Evolutionary conservation across 2,329 filamentous ascomycete genomes (phyloP).

Genomic region (Penicillium sumatraense): DNA sequence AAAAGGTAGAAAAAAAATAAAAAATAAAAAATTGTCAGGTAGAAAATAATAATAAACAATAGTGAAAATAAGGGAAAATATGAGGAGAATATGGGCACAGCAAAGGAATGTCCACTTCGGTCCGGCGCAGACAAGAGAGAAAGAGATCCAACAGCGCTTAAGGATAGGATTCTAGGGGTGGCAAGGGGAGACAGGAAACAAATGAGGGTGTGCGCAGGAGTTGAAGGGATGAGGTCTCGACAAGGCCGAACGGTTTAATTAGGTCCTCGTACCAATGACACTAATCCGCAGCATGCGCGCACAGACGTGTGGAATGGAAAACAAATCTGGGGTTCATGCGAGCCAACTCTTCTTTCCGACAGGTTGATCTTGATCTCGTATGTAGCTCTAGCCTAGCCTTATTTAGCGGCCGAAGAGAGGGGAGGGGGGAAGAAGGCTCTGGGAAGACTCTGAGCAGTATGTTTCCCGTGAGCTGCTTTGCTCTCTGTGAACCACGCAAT

Average conservation of each 20-base stretch:
- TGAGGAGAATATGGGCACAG: neutral
- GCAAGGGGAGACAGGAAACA: constrained; percentile 11
- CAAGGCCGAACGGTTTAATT: constrained; percentile 25
- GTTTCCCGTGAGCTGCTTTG: neutral
- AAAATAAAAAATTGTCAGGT: neutral
- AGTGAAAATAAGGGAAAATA: neutral
- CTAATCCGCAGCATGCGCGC: constrained; percentile 25
- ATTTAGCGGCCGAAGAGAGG: neutral
- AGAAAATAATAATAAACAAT: neutral
- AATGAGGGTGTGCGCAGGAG: constrained; percentile 14
- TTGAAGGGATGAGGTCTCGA: constrained; percentile 24
- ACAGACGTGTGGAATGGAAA: constrained; percentile 25
- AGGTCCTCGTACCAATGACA: constrained; percentile 12
- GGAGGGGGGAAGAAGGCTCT: neutral
- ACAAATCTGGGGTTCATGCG: constrained; percentile 19
- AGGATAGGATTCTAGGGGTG: constrained; percentile 11
- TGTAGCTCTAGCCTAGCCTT: neutral
- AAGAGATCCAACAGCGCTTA: constrained; percentile 28
- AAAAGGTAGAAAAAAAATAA: neutral
- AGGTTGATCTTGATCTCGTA: constrained; percentile 13
- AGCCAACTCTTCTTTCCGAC: neutral
- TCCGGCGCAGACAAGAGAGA: constrained; percentile 4
- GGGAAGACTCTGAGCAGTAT: neutral
- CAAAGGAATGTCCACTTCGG: constrained; percentile 4
- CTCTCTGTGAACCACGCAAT: neutral